These are phyloP conservation scores for Tritrichomonas foetus DNA, from an alignment of 208 protist genomes.

Conservation along the genomic window DNA sequence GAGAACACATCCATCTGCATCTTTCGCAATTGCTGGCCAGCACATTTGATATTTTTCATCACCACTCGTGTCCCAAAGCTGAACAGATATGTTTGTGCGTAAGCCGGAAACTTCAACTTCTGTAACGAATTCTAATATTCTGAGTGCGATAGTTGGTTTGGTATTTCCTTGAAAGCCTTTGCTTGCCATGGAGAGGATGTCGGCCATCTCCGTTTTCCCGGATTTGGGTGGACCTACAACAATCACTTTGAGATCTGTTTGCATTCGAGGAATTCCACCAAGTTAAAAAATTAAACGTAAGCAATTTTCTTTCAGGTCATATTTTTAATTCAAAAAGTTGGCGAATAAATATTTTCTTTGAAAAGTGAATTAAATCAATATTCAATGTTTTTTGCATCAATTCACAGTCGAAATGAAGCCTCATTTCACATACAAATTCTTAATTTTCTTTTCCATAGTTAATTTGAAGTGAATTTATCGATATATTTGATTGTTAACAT, in stretches of 20 bases:
- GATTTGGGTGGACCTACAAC: not conserved
- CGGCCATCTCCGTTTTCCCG: not conserved
- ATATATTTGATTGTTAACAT: too few species aligned
- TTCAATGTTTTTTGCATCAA: too few species aligned
- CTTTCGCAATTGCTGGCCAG: not conserved
- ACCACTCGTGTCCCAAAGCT: constrained; percentile 2
- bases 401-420: too few species aligned
- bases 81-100: not conserved
- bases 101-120: not conserved
- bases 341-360: too few species aligned
- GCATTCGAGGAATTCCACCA: too few species aligned
- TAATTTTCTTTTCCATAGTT: too few species aligned
- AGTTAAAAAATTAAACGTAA: too few species aligned
- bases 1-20: not conserved
- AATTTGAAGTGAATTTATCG: too few species aligned
- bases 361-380: too few species aligned
- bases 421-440: too few species aligned
- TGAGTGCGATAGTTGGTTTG: not conserved
- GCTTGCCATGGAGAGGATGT: not conserved
- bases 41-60: not conserved
- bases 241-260: not conserved
- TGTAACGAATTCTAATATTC: not conserved
- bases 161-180: not conserved
- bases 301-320: too few species aligned
- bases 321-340: too few species aligned